phyloP scores from a whole-genome alignment of 345 rosid genomes.

The Theobroma cacao region DNA sequence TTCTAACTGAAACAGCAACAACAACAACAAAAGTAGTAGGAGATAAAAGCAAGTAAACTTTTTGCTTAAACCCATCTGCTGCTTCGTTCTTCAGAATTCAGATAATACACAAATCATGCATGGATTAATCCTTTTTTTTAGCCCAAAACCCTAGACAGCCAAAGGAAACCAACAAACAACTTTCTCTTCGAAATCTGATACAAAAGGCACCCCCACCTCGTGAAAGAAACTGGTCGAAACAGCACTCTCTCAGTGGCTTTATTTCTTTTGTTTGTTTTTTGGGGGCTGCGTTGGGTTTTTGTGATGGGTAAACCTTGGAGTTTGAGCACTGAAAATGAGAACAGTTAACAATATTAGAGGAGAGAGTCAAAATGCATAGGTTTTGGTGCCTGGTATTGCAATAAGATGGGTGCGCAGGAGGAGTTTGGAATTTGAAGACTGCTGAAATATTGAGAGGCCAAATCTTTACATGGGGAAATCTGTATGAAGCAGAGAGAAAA shows the following conservation, averaged over 20 bases:
- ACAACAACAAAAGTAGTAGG: background rate
- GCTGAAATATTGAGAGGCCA: background rate
- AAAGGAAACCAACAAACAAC: background rate
- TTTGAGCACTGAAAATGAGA: constrained; percentile 14
- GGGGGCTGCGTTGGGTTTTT: background rate
- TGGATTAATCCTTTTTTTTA: background rate
- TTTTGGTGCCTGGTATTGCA: constrained; percentile 10
- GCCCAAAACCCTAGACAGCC: background rate
- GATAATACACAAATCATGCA: constrained; percentile 12
- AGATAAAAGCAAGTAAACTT: background rate
- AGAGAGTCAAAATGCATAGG: constrained; percentile 16
- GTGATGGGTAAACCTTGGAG: constrained; percentile 6
- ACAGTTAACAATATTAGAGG: background rate
- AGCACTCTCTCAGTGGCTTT: background rate
- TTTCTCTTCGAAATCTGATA: constrained; percentile 5
- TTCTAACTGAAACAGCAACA: background rate
- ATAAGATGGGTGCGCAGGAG: constrained; percentile 4
- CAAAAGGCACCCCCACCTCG: background rate
- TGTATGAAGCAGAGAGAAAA: background rate
- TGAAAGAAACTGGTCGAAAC: background rate
- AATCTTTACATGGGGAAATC: constrained; percentile 4
- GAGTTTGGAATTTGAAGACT: background rate
- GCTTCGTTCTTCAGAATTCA: constrained; percentile 2
- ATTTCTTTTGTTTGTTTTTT: background rate
- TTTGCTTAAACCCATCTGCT: constrained; percentile 12